Percentiles rank a stretch among this genome's conserved stretches.
Evolutionary conservation across 1,139 yeast species (phyloP).

Genomic region (Kurtzmaniella quercitrusa): DNA sequence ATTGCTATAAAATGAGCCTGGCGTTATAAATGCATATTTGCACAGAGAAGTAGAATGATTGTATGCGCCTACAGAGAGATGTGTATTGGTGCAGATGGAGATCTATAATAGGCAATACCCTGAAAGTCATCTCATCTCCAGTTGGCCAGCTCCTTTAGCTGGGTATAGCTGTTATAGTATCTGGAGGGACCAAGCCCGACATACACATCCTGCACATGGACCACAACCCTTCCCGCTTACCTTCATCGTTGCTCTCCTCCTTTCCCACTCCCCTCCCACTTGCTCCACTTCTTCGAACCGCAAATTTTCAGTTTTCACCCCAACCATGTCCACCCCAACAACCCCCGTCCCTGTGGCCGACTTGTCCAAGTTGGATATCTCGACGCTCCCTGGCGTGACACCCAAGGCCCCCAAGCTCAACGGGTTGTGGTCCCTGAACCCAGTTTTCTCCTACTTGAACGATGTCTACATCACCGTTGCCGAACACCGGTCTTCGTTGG

Average conservation of each 20-base stretch:
- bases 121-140: too few species aligned
- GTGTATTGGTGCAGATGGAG: too few species aligned
- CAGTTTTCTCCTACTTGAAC: conserved; percentile 75
- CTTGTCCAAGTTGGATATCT: conserved; percentile 47
- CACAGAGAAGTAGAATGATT: too few species aligned
- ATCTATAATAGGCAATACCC: too few species aligned
- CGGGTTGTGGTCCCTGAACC: conserved; percentile 80
- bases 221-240: background rate
- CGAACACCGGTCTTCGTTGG: conserved; percentile 77
- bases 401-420: conserved; percentile 45
- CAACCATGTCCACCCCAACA: conserved; percentile 11
- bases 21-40: too few species aligned
- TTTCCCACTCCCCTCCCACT: background rate
- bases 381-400: conserved; percentile 57
- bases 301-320: conserved; percentile 1
- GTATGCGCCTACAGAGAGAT: too few species aligned
- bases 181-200: too few species aligned
- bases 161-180: too few species aligned
- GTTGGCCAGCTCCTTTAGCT: too few species aligned
- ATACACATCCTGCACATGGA: too few species aligned
- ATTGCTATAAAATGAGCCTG: too few species aligned
- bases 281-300: background rate
- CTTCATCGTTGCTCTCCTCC: background rate
- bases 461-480: conserved; percentile 69
- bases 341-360: conserved; percentile 45